Conservation (phyloP, 495 filamentous ascomycete species). For the Aspergillus taichungensis region DNA sequence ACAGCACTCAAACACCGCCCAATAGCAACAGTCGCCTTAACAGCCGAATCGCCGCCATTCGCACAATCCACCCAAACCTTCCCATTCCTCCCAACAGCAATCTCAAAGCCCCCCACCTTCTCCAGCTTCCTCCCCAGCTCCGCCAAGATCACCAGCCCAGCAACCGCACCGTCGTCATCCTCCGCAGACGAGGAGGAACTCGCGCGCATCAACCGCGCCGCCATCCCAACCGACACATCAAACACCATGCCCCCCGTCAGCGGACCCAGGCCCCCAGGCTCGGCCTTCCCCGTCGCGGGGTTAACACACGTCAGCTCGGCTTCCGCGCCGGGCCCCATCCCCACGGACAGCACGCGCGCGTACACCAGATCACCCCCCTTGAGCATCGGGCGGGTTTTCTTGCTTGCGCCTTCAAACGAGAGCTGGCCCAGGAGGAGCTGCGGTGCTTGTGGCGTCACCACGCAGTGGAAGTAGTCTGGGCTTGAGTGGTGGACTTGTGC, state of each 20-base stretch:
- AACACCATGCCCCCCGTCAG: slow-evolving; percentile 84
- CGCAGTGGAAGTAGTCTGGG: slow-evolving; percentile 66
- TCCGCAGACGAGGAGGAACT: slow-evolving; percentile 45
- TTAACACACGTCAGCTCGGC: slow-evolving; percentile 86
- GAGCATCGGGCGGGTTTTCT: slow-evolving; percentile 81
- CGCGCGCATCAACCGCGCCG: slow-evolving; percentile 55
- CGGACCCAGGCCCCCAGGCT: slow-evolving; percentile 79
- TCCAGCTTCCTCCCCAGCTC: slow-evolving; percentile 70
- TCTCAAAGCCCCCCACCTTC: slow-evolving; percentile 64
- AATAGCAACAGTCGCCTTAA: slow-evolving; percentile 61
- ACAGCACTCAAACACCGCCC: slow-evolving; percentile 73
- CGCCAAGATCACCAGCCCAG: slow-evolving; percentile 64
- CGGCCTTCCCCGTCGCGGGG: slow-evolving; percentile 74
- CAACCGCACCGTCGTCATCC: slow-evolving; percentile 46
- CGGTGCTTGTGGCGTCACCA: slow-evolving; percentile 59
- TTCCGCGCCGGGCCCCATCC: slow-evolving; percentile 70
- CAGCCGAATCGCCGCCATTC: slow-evolving; percentile 46
- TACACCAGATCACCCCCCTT: slow-evolving; percentile 70
- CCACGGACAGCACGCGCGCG: slow-evolving; percentile 60
- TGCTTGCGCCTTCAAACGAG: slow-evolving; percentile 82
- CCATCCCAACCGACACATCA: slow-evolving; percentile 68
- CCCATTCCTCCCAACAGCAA: slow-evolving; percentile 90
- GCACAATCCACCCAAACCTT: slow-evolving; percentile 76
- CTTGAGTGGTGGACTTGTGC: slow-evolving; percentile 70
- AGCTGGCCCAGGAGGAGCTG: slow-evolving; percentile 75